These are phyloP conservation scores for bread wheat (Triticum aestivum) DNA, from an alignment of 176 grass and related monocot genomes.

Conservation along the genomic window DNA sequence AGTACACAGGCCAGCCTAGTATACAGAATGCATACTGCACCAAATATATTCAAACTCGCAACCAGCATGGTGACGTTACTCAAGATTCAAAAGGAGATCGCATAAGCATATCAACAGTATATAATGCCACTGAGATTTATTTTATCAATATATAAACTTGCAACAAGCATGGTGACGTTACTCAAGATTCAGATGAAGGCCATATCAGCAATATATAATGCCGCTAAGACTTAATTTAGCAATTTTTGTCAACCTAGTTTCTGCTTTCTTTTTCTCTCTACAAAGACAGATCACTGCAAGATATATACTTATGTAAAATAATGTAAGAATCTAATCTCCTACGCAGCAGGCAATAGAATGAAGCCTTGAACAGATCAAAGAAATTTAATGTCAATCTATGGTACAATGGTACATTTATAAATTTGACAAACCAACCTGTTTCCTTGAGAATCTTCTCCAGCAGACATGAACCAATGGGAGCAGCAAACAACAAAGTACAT, in stretches of 20 bases:
- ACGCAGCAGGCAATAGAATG: conserved; percentile 10
- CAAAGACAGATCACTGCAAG: background rate
- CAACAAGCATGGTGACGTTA: background rate
- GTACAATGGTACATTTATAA: conserved; percentile 18
- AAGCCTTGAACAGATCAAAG: conserved; percentile 8
- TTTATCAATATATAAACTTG: background rate
- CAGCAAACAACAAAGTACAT: conserved; percentile 19
- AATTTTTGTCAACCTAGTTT: background rate
- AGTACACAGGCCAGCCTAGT: conserved; percentile 45
- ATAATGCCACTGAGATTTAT: background rate
- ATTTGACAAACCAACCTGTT: conserved; percentile 10
- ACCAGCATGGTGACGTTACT: background rate
- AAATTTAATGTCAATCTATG: conserved; percentile 15
- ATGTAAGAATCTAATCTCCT: conserved; percentile 17
- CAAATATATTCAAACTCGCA: background rate
- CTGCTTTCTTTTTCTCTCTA: conserved; percentile 9
- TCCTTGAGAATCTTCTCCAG: conserved; percentile 31
- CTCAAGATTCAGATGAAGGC: conserved; percentile 21
- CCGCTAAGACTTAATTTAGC: background rate
- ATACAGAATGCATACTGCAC: conserved; percentile 33
- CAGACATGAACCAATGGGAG: conserved; percentile 30
- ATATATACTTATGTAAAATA: conserved; percentile 14
- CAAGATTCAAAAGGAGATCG: conserved; percentile 18
- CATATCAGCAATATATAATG: conserved; percentile 15
- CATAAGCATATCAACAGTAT: background rate